These are phyloP conservation scores for Myrmaecium sp. DNA, from an alignment of 2,329 filamentous ascomycete species.

Conservation along the genomic window DNA sequence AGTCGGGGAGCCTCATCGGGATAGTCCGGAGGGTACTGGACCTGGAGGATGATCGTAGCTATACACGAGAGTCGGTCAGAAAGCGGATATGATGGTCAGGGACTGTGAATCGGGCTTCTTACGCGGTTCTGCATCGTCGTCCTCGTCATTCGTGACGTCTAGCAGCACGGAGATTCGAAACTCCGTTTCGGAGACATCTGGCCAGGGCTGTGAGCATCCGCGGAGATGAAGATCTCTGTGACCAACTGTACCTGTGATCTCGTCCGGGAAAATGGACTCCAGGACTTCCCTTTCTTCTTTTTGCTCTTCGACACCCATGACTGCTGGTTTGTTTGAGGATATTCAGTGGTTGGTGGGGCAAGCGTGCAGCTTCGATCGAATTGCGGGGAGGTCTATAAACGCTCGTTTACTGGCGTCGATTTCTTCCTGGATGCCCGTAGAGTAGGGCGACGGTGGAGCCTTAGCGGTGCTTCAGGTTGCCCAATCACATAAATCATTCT, in stretches of 20 bases:
- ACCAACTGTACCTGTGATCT: slow-evolving; percentile 68
- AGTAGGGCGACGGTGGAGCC: too few species aligned
- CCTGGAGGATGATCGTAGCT: slow-evolving; percentile 61
- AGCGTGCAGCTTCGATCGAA: too few species aligned
- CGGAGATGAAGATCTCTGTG: background rate
- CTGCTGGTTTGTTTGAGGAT: too few species aligned
- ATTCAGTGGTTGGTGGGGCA: too few species aligned
- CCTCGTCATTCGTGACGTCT: slow-evolving; percentile 50
- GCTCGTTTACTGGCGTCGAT: too few species aligned
- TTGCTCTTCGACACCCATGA: slow-evolving; percentile 62
- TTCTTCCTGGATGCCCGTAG: too few species aligned
- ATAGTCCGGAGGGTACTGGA: slow-evolving; percentile 80
- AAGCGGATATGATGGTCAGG: slow-evolving; percentile 1
- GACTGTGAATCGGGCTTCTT: slow-evolving; percentile 6
- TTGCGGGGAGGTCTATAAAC: too few species aligned
- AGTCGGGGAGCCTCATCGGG: slow-evolving; percentile 74
- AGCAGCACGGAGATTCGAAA: slow-evolving; percentile 77
- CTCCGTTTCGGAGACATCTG: slow-evolving; percentile 72
- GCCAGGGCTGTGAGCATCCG: background rate
- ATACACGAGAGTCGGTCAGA: too few species aligned
- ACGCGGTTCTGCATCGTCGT: slow-evolving; percentile 43
- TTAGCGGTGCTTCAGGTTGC: too few species aligned
- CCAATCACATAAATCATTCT: too few species aligned
- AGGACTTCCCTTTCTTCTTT: slow-evolving; percentile 93
- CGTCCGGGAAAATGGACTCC: slow-evolving; percentile 94